Conservation (phyloP, 345 rosid species). For the Acer saccharum region DNA sequence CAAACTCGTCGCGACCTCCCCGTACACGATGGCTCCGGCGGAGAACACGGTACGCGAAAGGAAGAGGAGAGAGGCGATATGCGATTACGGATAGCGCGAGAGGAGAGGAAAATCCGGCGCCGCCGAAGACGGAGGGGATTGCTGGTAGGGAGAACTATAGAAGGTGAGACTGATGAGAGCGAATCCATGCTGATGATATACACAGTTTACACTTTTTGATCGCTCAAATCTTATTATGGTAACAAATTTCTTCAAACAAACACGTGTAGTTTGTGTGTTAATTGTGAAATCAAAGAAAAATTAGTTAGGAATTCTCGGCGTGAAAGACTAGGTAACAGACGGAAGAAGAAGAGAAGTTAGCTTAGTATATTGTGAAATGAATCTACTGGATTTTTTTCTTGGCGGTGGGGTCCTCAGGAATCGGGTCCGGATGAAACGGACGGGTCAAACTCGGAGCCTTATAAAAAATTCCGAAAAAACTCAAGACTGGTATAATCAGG, state of each 20-base stretch:
- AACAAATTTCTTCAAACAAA: too few relatives aligned
- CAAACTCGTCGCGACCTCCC: conserved; percentile 32
- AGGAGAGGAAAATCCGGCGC: conserved; percentile 33
- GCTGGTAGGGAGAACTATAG: conserved; percentile 70
- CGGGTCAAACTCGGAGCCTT: conserved; percentile 25
- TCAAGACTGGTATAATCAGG: not conserved
- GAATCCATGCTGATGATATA: conserved; percentile 56
- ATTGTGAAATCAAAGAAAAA: not conserved
- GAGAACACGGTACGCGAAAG: conserved; percentile 26
- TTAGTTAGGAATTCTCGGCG: conserved; percentile 31
- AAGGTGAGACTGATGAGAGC: conserved; percentile 66
- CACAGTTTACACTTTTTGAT: not conserved
- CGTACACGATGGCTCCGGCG: conserved; percentile 8
- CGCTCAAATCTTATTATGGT: not conserved
- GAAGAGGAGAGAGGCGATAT: conserved; percentile 33
- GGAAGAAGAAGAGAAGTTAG: conserved; percentile 12
- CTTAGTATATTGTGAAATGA: not conserved
- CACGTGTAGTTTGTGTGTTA: not conserved
- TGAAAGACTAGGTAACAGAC: conserved; percentile 17
- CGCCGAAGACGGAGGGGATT: conserved; percentile 33
- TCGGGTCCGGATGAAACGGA: not conserved
- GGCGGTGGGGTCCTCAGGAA: conserved; percentile 21
- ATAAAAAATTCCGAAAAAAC: not conserved
- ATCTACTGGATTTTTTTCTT: conserved; percentile 27
- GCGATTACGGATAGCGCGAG: conserved; percentile 25